Percentiles rank a stretch among this genome's conserved stretches.
These are phyloP conservation scores for Phycomyces blakesleeanus DNA, from an alignment of 192 early-diverging fungal species.

Conservation along the genomic window DNA sequence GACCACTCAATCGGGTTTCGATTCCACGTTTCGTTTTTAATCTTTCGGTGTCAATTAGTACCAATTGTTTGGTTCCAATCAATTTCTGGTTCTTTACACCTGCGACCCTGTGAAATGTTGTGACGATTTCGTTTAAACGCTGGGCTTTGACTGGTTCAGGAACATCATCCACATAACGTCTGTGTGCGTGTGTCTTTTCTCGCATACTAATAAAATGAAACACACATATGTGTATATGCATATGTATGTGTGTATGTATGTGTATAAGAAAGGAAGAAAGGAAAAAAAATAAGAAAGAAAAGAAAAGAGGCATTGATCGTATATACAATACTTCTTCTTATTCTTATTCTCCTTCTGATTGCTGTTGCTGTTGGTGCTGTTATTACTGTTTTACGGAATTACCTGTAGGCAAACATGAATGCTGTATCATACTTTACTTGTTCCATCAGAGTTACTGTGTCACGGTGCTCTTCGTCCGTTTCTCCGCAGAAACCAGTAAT, in stretches of 20 bases:
- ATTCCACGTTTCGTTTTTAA: conserved; percentile 36
- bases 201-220: conserved; percentile 49
- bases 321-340: too few relatives aligned
- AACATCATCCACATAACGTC: conserved; percentile 64
- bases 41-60: conserved; percentile 52
- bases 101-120: conserved; percentile 58
- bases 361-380: too few relatives aligned
- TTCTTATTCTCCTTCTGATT: too few relatives aligned
- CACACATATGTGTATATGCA: not conserved
- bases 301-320: too few relatives aligned
- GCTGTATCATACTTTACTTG: conserved; percentile 68
- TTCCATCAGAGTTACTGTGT: conserved; percentile 65
- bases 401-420: conserved; percentile 75
- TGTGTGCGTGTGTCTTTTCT: conserved; percentile 71
- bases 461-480: conserved; percentile 66
- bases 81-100: conserved; percentile 46
- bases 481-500: conserved; percentile 80
- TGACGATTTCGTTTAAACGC: conserved; percentile 64
- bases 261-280: not conserved
- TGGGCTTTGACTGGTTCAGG: conserved; percentile 56
- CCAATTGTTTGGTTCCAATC: conserved; percentile 45
- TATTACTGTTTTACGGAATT: not conserved
- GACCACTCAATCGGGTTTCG: conserved; percentile 43
- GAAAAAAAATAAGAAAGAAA: not conserved
- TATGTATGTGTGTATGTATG: not conserved